Base-by-base conservation (phyloP, 441 rosid species). In the Erysimum cheiri region DNA sequence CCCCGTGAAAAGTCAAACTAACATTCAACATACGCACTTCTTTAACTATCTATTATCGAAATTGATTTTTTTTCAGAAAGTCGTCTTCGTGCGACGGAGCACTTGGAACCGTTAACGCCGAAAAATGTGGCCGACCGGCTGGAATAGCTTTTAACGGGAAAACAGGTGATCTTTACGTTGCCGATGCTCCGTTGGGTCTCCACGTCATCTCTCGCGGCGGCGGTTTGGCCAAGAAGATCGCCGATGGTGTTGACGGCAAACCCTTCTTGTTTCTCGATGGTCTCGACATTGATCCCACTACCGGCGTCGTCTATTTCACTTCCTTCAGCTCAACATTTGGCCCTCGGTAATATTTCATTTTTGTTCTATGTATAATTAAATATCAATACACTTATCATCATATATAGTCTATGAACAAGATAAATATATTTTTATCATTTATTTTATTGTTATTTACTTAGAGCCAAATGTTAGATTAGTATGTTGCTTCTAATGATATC, bases 111-210 rank as follows among this genome's bases (percentile, higher is more conserved):
- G 0, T 13, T 6, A 47, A 63, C 31, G 9, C 12, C 2, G 60
- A 8, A 35, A 57, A 63, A 57, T 75, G 87, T 33, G 84, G 84
- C 6, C 65, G 80, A 43, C 85, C 87, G 1, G 50, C 80, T 0
- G 84, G 85, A 11, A 57, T 81, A 8, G 83, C 71, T 0, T 77
- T 80, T 66, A 41, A 69, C 52, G 0, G 12, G 4, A n/a, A 10
- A 32, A 77, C 84, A 10, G 50, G 77, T 41, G 56, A 71, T 12
- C 78, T 85, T 12, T 80, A 31, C 40, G 65, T 83, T 0, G 80
- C 82, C 0, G 83, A 82, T 66, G 73, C 82, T 17, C 57, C 71
- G 9, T 35, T 39, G 2, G 83, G 85, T 29, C 81, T 85, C 17
- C 40, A 66, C 29, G 72, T 69, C 31, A 75, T 50, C 2, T 24